phyloP scores from a whole-genome alignment of 176 grass and related monocot species.

The Oryza brachyantha region DNA sequence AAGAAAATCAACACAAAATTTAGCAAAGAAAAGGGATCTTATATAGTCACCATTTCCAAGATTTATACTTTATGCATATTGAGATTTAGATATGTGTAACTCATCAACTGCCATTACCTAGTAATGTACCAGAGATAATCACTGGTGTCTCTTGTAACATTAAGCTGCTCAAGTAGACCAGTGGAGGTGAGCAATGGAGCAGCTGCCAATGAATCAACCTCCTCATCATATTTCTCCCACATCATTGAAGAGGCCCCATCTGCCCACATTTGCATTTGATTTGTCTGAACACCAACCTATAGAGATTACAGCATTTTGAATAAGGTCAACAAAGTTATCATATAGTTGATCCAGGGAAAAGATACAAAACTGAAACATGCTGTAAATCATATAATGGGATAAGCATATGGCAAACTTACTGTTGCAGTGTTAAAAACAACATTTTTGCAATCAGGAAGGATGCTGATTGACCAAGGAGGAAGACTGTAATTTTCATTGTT shows the following conservation, averaged over 20 bases:
- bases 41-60: background rate
- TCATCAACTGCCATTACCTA: slow-evolving; percentile 43
- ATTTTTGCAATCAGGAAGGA: slow-evolving; percentile 96
- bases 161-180: slow-evolving; percentile 93
- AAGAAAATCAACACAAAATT: background rate
- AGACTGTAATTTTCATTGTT: slow-evolving; percentile 85
- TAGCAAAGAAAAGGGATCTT: background rate
- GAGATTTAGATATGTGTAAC: background rate
- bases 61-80: background rate
- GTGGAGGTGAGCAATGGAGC: slow-evolving; percentile 57
- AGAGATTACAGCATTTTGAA: slow-evolving; percentile 9
- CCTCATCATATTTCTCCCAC: slow-evolving; percentile 95
- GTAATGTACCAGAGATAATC: slow-evolving; percentile 99
- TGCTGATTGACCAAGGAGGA: slow-evolving; percentile 99
- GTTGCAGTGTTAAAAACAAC: slow-evolving; percentile 95
- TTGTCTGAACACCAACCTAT: slow-evolving; percentile 96
- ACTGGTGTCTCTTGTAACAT: slow-evolving; percentile 81
- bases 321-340: slow-evolving; percentile 19
- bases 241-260: slow-evolving; percentile 62
- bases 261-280: slow-evolving; percentile 96
- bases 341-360: background rate
- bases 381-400: background rate
- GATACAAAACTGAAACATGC: background rate
- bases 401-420: slow-evolving; percentile 47
- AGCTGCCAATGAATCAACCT: slow-evolving; percentile 75